These are phyloP conservation scores for Cercophora samala DNA, from an alignment of 495 filamentous ascomycete genomes.

Conservation along the genomic window DNA sequence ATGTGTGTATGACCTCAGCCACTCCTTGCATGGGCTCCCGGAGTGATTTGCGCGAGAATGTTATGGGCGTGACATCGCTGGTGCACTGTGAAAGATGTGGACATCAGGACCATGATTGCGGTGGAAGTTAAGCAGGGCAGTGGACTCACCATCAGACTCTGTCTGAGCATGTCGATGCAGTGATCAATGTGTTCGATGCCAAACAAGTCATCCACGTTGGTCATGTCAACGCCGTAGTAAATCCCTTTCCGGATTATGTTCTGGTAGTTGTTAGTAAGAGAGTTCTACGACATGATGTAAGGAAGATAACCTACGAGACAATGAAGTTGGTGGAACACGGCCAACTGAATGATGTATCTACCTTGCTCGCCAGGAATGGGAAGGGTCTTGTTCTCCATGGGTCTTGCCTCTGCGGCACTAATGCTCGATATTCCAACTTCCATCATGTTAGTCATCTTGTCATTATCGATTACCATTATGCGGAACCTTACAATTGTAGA, in stretches of 20 bases:
- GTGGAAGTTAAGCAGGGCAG: no score
- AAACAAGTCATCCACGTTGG: background rate
- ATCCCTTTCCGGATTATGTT: background rate
- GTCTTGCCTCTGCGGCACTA: background rate
- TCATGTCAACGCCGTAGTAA: background rate
- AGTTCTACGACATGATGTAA: background rate
- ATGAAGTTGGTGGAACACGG: constrained; percentile 1
- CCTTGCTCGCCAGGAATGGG: background rate
- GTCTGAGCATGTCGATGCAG: background rate
- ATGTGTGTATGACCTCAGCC: background rate
- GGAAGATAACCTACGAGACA: background rate
- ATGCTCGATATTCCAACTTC: background rate
- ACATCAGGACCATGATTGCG: no score
- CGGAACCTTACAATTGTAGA: background rate
- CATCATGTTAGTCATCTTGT: no score
- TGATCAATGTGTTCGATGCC: constrained; percentile 1
- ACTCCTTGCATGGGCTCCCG: background rate
- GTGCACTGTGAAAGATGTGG: background rate
- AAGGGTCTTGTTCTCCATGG: constrained; percentile 1
- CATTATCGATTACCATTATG: background rate
- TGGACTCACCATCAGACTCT: constrained; percentile 1
- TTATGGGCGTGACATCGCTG: background rate
- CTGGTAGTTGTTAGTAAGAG: background rate
- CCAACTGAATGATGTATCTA: background rate
- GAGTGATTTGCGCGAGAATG: background rate